Conservation (phyloP, 1,139 yeast genomes). For the Blastobotrys petasosporus region DNA sequence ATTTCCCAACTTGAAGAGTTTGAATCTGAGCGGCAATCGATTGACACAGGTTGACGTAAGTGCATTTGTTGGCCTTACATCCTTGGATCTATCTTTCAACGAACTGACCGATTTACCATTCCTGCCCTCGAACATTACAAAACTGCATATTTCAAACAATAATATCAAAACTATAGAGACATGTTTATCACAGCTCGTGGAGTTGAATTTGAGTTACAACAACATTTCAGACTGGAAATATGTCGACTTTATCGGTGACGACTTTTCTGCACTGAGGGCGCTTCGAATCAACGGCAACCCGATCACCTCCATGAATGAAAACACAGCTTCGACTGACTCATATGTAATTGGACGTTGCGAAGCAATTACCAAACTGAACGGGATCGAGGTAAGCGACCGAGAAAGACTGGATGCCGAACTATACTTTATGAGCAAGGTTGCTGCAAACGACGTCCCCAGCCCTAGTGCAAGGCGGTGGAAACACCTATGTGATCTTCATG, state of each 20-base stretch:
- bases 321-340: slow-evolving; percentile 20
- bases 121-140: not conserved
- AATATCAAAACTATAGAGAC: slow-evolving; percentile 9
- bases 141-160: slow-evolving; percentile 29
- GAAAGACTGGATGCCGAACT: slow-evolving; percentile 63
- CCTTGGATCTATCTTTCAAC: slow-evolving; percentile 46
- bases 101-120: slow-evolving; percentile 35
- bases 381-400: slow-evolving; percentile 41
- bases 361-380: slow-evolving; percentile 46
- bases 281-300: slow-evolving; percentile 53
- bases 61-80: slow-evolving; percentile 20
- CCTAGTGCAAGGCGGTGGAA: slow-evolving; percentile 27
- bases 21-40: slow-evolving; percentile 47
- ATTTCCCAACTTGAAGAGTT: slow-evolving; percentile 42
- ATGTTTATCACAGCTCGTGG: no score
- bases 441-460: slow-evolving; percentile 28
- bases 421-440: slow-evolving; percentile 53
- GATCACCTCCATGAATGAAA: slow-evolving; percentile 37
- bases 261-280: slow-evolving; percentile 39
- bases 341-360: slow-evolving; percentile 47
- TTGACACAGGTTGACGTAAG: slow-evolving; percentile 13
- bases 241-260: slow-evolving; percentile 39
- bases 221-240: slow-evolving; percentile 42
- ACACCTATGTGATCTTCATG: slow-evolving; percentile 29
- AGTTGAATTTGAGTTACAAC: slow-evolving; percentile 48